These are phyloP conservation scores for Anethum foeniculum DNA, from an alignment of 140 eudicot species.

Conservation along the genomic window DNA sequence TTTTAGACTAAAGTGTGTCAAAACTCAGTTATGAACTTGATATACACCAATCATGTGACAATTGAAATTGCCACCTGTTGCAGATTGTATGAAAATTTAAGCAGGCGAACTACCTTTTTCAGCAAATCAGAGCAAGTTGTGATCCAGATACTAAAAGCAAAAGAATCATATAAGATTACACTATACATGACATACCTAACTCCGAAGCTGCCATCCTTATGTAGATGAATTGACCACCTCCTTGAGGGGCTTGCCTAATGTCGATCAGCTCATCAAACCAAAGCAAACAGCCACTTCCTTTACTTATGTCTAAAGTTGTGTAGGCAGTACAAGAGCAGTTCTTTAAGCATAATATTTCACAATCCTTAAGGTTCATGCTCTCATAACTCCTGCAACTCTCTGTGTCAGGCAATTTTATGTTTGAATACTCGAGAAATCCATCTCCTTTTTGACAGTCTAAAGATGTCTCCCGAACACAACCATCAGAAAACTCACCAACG, in stretches of 20 bases:
- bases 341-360: conserved; percentile 12
- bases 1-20: not conserved
- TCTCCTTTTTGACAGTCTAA: conserved; percentile 22
- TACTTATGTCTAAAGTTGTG: conserved; percentile 6
- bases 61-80: not conserved
- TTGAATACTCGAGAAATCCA: conserved; percentile 21
- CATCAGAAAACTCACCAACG: conserved; percentile 13
- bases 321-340: conserved; percentile 23
- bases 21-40: not conserved
- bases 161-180: not conserved
- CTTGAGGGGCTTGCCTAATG: not conserved
- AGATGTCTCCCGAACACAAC: conserved; percentile 17
- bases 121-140: not conserved
- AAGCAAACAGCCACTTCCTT: conserved; percentile 13
- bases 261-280: conserved; percentile 24
- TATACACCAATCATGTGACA: not conserved
- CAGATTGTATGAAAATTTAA: not conserved
- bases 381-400: conserved; percentile 7
- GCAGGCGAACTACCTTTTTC: not conserved
- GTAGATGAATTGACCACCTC: conserved; percentile 11
- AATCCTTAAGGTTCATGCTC: conserved; percentile 20
- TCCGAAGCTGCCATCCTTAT: conserved; percentile 17
- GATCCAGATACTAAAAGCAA: not conserved
- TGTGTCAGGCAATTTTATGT: conserved; percentile 28
- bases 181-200: conserved; percentile 12